These are phyloP conservation scores for Geosmithia flava DNA, from an alignment of 2,329 filamentous ascomycete species.

Conservation along the genomic window DNA sequence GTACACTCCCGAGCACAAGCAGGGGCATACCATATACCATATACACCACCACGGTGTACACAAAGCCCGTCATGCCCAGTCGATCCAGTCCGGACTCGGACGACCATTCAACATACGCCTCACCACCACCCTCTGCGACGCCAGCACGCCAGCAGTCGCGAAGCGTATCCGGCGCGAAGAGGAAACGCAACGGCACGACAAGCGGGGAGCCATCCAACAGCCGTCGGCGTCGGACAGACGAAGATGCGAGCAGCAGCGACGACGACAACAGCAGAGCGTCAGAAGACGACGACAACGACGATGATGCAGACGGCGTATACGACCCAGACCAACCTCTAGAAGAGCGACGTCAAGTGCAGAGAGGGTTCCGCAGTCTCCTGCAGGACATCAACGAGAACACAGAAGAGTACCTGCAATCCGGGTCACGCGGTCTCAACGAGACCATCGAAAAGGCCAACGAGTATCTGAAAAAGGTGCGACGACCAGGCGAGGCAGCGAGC, in stretches of 20 bases:
- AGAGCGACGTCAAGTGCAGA: slow-evolving; percentile 59
- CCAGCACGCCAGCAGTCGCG: no score
- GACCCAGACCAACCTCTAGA: slow-evolving; percentile 74
- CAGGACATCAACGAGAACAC: slow-evolving; percentile 53
- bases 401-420: slow-evolving; percentile 56
- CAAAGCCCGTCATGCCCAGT: not conserved
- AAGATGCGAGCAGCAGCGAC: not conserved
- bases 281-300: slow-evolving; percentile 7
- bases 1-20: no score
- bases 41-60: no score
- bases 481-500: slow-evolving; percentile 82
- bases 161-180: slow-evolving; percentile 16
- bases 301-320: slow-evolving; percentile 37
- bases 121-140: not conserved
- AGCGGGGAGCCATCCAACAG: slow-evolving; percentile 9
- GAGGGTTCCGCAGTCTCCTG: slow-evolving; percentile 55
- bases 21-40: no score
- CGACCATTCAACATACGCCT: not conserved
- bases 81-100: slow-evolving; percentile 1
- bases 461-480: slow-evolving; percentile 58
- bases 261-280: slow-evolving; percentile 5
- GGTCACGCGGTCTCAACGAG: slow-evolving; percentile 51
- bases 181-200: slow-evolving; percentile 15
- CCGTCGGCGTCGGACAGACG: slow-evolving; percentile 11
- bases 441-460: slow-evolving; percentile 55